Percentiles rank a stretch among this genome's conserved stretches.
Evolutionary conservation across 208 protist genomes (phyloP).

Genomic region (Acanthamoeba triangularis): DNA sequence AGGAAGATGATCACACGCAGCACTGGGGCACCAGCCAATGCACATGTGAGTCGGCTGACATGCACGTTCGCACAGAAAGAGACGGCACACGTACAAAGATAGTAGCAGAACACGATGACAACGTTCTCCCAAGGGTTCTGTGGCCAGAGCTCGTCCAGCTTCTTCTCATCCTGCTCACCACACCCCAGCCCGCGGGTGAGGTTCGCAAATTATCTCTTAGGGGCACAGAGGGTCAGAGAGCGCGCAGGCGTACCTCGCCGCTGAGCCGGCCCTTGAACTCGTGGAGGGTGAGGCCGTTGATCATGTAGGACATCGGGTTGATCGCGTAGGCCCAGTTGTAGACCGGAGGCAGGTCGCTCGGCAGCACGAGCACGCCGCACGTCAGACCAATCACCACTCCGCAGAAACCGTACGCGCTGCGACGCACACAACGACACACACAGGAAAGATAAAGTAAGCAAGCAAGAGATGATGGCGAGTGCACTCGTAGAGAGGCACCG

Average conservation of each 20-base stretch:
- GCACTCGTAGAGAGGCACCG: neutral
- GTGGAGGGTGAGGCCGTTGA: conserved; percentile 74
- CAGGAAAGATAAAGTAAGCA: neutral
- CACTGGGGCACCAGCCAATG: neutral
- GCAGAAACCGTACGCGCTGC: conserved; percentile 55
- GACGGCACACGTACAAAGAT: neutral
- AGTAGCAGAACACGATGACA: conserved; percentile 73
- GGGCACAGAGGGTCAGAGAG: neutral
- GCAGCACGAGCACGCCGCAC: conserved; percentile 68
- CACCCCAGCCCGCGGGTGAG: neutral
- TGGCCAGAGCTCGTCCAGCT: conserved; percentile 62
- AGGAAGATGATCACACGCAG: conserved; percentile 58
- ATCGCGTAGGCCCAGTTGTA: conserved; percentile 63
- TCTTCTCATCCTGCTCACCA: conserved; percentile 17
- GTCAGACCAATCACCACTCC: conserved; percentile 70
- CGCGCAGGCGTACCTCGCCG: neutral
- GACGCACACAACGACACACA: neutral
- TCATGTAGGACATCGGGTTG: conserved; percentile 76
- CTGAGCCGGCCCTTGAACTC: conserved; percentile 74
- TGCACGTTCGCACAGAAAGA: neutral
- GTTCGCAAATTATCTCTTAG: too few species aligned
- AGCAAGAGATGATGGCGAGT: neutral
- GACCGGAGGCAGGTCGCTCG: conserved; percentile 46
- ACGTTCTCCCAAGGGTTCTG: conserved; percentile 74
- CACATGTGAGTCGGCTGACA: neutral